phyloP scores from a whole-genome alignment of 208 protist species.

The Trypanosomatidae sp. region DNA sequence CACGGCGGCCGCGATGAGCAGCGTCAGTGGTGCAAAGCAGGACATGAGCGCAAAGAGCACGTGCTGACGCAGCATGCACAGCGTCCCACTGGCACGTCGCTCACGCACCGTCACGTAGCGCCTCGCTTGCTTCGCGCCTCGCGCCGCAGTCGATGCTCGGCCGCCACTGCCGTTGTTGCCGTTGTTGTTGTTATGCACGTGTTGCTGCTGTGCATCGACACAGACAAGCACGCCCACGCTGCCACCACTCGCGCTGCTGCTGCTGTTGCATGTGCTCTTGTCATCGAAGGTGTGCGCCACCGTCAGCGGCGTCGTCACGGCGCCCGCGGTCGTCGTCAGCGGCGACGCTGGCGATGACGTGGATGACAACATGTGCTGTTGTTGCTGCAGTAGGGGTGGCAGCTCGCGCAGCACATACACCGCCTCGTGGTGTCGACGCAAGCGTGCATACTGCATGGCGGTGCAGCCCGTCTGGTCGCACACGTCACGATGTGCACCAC shows the following conservation, averaged over 20 bases:
- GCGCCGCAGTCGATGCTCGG: too few relatives aligned
- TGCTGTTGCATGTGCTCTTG: background rate
- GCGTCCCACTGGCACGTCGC: conserved; percentile 25
- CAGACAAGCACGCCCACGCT: background rate
- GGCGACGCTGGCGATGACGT: background rate
- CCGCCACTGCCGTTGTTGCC: too few relatives aligned
- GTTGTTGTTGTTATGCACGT: background rate
- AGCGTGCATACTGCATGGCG: conserved; percentile 36
- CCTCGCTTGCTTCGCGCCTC: background rate
- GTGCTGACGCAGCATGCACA: conserved; percentile 24
- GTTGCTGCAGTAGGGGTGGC: background rate
- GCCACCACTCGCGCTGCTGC: background rate
- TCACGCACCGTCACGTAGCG: conserved; percentile 22
- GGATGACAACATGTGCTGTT: too few relatives aligned
- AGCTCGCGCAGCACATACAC: conserved; percentile 18
- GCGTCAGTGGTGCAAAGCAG: conserved; percentile 14
- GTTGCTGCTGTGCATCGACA: background rate
- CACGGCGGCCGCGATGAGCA: conserved; percentile 11
- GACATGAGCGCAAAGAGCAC: conserved; percentile 26
- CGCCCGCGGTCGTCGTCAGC: background rate
- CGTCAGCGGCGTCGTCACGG: background rate
- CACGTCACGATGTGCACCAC: conserved; percentile 18
- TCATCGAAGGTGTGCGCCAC: background rate
- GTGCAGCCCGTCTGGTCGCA: conserved; percentile 38
- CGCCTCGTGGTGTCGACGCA: conserved; percentile 48